phyloP scores from a whole-genome alignment of 495 filamentous ascomycete species.

The Neurospora terricola region DNA sequence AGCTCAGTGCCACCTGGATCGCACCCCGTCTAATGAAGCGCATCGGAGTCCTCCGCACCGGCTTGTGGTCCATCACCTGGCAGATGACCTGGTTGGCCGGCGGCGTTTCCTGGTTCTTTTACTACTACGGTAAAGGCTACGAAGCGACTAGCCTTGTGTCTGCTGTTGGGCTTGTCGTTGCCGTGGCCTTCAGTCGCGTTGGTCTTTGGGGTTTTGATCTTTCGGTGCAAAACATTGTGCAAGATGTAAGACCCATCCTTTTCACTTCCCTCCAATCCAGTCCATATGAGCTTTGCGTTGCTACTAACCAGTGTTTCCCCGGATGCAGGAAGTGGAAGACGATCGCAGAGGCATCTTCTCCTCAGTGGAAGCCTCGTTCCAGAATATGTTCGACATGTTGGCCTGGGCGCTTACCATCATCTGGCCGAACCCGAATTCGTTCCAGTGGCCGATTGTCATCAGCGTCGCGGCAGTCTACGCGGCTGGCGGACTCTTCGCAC shows the following conservation, averaged over 20 bases:
- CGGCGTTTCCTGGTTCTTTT: constrained; percentile 35
- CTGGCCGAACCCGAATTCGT: constrained; percentile 46
- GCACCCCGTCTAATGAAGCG: constrained; percentile 40
- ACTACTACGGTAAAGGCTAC: constrained; percentile 8
- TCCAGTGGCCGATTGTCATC: constrained; percentile 50
- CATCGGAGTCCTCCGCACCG: constrained; percentile 48
- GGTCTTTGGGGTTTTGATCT: constrained; percentile 65
- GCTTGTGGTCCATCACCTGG: constrained; percentile 57
- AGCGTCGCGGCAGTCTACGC: constrained; percentile 40
- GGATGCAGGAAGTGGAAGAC: constrained; percentile 36
- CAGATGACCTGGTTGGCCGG: constrained; percentile 43
- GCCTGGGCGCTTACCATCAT: constrained; percentile 52
- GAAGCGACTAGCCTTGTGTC: constrained; percentile 17
- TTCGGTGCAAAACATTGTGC: constrained; percentile 52
- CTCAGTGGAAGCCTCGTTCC: constrained; percentile 46
- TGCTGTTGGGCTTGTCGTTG: constrained; percentile 37
- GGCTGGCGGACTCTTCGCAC: constrained; percentile 43
- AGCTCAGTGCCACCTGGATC: constrained; percentile 41
- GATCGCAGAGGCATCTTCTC: constrained; percentile 50
- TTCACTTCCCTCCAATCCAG: background rate
- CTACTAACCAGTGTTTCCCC: background rate
- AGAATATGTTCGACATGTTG: constrained; percentile 57
- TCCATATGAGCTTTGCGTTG: background rate
- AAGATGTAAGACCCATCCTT: constrained; percentile 39
- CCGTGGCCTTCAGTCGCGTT: constrained; percentile 47